Evolutionary conservation across 352 stramenopile species (phyloP), one percentile per base, ranked within the genome.

Genomic region (Phytophthora ramorum): DNA sequence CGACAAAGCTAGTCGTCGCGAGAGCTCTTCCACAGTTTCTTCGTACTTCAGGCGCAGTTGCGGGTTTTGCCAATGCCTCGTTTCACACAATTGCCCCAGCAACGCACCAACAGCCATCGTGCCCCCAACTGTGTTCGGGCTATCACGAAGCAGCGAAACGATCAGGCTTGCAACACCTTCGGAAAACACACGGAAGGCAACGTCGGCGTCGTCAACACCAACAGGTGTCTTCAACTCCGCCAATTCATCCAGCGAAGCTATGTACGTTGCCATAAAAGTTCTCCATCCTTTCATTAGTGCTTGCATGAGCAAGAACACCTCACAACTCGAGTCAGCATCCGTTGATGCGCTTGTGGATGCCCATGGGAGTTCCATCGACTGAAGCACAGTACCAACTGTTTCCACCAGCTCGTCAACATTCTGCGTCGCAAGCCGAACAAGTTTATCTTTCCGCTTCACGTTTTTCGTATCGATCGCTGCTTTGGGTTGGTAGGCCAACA

Each of bases 371-470:
- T 66, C 30, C 58, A 74, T 78, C 19, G 20, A 51, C 37, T 75
- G 52, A 16, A 83, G 47, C 9, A 76, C 62, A 24, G 22, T 32
- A 0, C 26, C 50, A 10, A 81, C 13, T 10, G 63, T 75, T 35
- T 58, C 20, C 34, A 78, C 50, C 22, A 84, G 32, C 10, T 81
- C 71, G 24, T 70, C 63, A 14, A 85, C 64, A 44, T 85, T 81
- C 61, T 85, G 76, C 10, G 74, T 75, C 8, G 79, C 76, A 44
- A 82, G 50, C 13, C 79, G 76, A 24, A 87, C 69, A n/a, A 83
- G 58, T 47, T 83, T 82, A 52, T 87, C 79, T 58, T 85, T 87
- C 4, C 79, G 71, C 26, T 80, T 84, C 16, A 71, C 72, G 16
- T 62, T 73, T 43, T 59, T 71, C 26, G 37, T 58, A 63, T 82